A percentile compares a stretch with the other conserved stretches of the same genome.
Evolutionary conservation across 257 asterid genomes (phyloP).

Genomic region (Cynanchum wilfordii): DNA sequence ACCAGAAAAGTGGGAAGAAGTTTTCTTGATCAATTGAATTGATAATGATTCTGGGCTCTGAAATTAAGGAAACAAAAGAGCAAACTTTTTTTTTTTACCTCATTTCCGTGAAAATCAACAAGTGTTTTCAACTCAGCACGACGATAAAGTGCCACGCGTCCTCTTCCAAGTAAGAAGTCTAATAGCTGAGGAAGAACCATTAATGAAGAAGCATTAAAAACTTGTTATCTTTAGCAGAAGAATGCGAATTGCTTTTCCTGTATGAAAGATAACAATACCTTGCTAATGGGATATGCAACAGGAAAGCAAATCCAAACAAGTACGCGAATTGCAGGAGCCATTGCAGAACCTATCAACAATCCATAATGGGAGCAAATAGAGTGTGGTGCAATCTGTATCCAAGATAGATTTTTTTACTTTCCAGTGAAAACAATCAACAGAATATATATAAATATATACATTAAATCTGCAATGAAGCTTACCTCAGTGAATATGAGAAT

Average conservation of each 20-base stretch:
- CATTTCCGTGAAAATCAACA: conserved; percentile 68
- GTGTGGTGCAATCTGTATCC: conserved; percentile 30
- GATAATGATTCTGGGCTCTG: neutral
- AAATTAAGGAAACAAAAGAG: neutral
- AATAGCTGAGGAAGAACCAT: conserved; percentile 35
- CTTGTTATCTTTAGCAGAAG: neutral
- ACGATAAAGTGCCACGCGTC: conserved; percentile 55
- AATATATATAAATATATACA: too few relatives aligned
- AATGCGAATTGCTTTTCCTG: neutral
- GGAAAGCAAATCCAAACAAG: conserved; percentile 60
- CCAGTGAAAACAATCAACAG: neutral
- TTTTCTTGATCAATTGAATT: neutral
- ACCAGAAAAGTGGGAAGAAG: neutral
- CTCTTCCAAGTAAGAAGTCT: conserved; percentile 61
- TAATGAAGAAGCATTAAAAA: neutral
- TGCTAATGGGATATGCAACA: conserved; percentile 66
- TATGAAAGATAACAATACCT: conserved; percentile 27
- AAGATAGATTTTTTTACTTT: neutral
- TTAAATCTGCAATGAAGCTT: neutral
- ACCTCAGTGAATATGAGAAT: conserved; percentile 87
- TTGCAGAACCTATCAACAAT: conserved; percentile 57
- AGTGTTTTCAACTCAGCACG: conserved; percentile 74
- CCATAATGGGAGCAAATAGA: conserved; percentile 60
- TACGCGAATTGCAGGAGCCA: conserved; percentile 45
- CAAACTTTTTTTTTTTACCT: conserved; percentile 28